A percentile compares a stretch with the other conserved stretches of the same genome.
Evolutionary conservation across 2,329 filamentous ascomycete species (phyloP).

Genomic region (Colletotrichum sp.): DNA sequence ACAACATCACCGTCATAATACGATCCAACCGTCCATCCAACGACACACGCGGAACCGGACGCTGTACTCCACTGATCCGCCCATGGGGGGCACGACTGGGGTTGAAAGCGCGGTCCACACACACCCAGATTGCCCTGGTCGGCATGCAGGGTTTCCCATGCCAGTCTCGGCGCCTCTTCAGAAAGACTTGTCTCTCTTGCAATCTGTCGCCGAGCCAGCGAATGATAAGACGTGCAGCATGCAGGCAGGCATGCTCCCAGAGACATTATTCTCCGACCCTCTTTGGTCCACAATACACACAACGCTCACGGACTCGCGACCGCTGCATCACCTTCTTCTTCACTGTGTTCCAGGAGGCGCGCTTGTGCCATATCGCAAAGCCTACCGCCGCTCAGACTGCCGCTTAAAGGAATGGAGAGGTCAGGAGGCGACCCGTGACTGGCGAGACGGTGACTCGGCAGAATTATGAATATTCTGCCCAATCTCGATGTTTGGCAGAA

Average conservation of each 20-base stretch:
- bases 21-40: neutral
- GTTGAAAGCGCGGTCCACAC: neutral
- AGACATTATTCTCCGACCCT: neutral
- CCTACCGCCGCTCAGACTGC: neutral
- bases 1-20: neutral
- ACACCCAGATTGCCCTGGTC: neutral
- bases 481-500: neutral
- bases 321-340: constrained; percentile 4
- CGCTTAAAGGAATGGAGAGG: neutral
- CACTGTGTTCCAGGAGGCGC: neutral
- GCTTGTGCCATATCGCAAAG: neutral
- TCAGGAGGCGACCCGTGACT: neutral
- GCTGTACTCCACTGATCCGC: constrained; percentile 13
- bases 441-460: constrained; percentile 2
- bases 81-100: neutral
- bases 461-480: neutral
- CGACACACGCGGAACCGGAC: neutral
- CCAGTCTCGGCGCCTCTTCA: constrained; percentile 7
- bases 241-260: neutral
- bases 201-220: neutral
- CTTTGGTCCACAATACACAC: neutral
- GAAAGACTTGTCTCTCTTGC: neutral
- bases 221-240: neutral
- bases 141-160: constrained; percentile 3
- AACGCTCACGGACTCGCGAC: neutral